Conservation (phyloP, 345 rosid genomes). For the Lenwebbia sp. region DNA sequence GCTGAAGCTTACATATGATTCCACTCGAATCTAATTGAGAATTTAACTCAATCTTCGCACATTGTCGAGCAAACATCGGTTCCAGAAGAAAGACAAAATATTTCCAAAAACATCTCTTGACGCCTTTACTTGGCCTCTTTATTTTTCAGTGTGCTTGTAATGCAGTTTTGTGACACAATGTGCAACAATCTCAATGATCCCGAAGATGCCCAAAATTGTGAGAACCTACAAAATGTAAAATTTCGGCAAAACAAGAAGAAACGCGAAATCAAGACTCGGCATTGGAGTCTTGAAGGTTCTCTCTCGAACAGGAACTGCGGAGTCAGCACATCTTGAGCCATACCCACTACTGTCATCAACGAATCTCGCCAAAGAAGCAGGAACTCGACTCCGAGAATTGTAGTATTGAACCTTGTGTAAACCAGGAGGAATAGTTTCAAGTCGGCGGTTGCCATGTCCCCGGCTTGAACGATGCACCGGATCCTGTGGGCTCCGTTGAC, state of each 20-base stretch:
- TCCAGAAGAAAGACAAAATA: not conserved
- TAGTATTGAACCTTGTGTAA: not conserved
- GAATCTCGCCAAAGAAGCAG: not conserved
- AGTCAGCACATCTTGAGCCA: not conserved
- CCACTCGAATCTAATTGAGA: not conserved
- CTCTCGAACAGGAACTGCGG: not conserved
- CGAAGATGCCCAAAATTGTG: not conserved
- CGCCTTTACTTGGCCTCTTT: not conserved
- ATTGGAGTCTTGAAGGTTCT: not conserved
- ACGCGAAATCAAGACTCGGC: not conserved
- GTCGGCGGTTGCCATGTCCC: conserved; percentile 98
- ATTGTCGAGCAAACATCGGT: not conserved
- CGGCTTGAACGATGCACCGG: conserved; percentile 71
- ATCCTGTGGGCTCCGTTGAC: conserved; percentile 71
- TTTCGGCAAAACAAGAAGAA: not conserved
- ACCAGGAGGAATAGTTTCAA: conserved; percentile 14
- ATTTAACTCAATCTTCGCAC: not conserved
- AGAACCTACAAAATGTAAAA: not conserved
- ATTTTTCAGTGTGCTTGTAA: not conserved
- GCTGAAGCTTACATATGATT: not conserved
- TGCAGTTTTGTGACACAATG: not conserved
- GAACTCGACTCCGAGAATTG: not conserved
- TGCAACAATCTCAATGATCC: not conserved
- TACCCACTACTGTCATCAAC: not conserved
- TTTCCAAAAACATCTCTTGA: not conserved